These are phyloP conservation scores for Paraleonurus japonicus DNA, from an alignment of 257 asterid genomes.

Conservation along the genomic window DNA sequence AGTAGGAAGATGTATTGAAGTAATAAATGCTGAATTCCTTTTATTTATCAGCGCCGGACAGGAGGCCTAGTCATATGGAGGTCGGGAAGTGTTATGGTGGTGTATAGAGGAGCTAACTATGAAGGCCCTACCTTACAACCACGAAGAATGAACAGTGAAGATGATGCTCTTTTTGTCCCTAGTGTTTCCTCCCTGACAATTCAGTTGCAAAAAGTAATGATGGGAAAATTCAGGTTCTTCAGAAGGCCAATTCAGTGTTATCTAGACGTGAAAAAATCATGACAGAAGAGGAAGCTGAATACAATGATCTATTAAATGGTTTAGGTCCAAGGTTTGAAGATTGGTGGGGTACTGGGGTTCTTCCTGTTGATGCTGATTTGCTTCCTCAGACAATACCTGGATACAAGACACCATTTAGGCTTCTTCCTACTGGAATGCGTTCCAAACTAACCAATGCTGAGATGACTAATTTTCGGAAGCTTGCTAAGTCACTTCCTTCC, in stretches of 20 bases:
- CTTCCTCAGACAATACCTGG: constrained; percentile 88
- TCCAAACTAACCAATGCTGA: constrained; percentile 88
- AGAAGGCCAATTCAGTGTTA: constrained; percentile 39
- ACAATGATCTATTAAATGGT: constrained; percentile 66
- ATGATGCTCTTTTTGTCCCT: constrained; percentile 67
- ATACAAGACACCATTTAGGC: constrained; percentile 90
- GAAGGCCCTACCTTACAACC: constrained; percentile 71
- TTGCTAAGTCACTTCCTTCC: constrained; percentile 84
- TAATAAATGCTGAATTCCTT: constrained; percentile 26
- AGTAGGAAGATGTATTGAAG: constrained; percentile 21
- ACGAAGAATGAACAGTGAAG: constrained; percentile 45
- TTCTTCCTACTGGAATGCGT: constrained; percentile 95
- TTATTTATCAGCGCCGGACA: constrained; percentile 80
- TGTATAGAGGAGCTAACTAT: constrained; percentile 82
- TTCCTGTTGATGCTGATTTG: constrained; percentile 96
- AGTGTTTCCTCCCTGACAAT: constrained; percentile 52
- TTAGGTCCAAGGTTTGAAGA: constrained; percentile 96
- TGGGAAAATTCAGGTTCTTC: constrained; percentile 34
- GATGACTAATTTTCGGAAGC: constrained; percentile 85
- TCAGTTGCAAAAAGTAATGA: constrained; percentile 30
- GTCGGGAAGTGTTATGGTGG: constrained; percentile 98
- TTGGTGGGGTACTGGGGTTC: constrained; percentile 99
- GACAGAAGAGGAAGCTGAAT: constrained; percentile 79
- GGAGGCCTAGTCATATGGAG: constrained; percentile 95
- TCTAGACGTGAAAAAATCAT: constrained; percentile 36